phyloP scores from a whole-genome alignment of 1,139 yeast species.

The Geotrichum candidum region DNA sequence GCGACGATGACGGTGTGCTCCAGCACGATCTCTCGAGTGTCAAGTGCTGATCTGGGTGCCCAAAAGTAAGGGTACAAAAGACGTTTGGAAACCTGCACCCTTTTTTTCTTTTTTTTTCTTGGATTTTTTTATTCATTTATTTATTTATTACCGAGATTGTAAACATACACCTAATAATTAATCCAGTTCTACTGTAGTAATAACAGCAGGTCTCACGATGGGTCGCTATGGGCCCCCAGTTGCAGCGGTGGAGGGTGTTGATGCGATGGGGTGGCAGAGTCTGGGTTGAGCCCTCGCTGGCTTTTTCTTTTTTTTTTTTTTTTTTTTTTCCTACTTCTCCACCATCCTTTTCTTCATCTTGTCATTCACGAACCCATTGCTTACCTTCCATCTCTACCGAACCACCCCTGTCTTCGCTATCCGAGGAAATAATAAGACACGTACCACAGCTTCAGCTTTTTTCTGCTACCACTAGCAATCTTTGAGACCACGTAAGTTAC shows the following conservation, averaged over 20 bases:
- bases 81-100: background rate
- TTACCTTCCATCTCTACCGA: background rate
- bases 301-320: background rate
- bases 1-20: constrained; percentile 12
- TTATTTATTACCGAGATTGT: background rate
- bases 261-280: background rate
- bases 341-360: background rate
- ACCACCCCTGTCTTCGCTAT: background rate
- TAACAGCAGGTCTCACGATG: too few species aligned
- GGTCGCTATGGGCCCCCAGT: too few species aligned
- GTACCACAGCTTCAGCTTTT: background rate
- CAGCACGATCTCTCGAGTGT: constrained; percentile 8
- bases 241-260: background rate
- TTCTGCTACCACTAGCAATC: background rate
- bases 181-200: too few species aligned
- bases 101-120: too few species aligned
- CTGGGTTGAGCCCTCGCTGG: background rate
- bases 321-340: background rate
- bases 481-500: background rate
- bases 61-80: background rate
- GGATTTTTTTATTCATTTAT: background rate
- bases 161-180: background rate
- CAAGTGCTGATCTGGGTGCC: background rate
- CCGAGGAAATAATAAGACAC: background rate
- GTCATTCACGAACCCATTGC: background rate